Evolutionary conservation across 2,329 filamentous ascomycete genomes (phyloP).

Genomic region (Dactylellina haptotyla): DNA sequence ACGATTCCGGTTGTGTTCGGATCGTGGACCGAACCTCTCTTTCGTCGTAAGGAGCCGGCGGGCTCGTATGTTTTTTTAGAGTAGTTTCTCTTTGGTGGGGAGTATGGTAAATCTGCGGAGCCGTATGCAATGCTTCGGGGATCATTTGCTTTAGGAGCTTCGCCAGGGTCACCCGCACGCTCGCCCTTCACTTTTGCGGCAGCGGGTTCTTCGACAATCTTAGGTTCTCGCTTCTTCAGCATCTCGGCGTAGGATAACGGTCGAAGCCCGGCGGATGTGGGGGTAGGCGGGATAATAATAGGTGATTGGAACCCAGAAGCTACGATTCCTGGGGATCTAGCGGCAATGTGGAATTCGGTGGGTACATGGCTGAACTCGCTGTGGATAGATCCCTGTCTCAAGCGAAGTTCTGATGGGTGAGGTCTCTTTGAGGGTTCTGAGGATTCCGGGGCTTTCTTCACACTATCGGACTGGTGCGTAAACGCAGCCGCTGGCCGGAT

Average conservation of each 20-base stretch:
- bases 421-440: background rate
- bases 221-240: background rate
- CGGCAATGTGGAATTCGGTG: constrained; percentile 31
- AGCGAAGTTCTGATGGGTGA: constrained; percentile 28
- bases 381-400: constrained; percentile 24
- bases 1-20: background rate
- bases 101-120: constrained; percentile 32
- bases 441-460: background rate
- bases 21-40: constrained; percentile 29
- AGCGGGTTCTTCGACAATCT: background rate
- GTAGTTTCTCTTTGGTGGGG: constrained; percentile 18
- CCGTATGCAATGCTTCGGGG: constrained; percentile 37
- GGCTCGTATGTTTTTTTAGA: constrained; percentile 22
- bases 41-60: constrained; percentile 19
- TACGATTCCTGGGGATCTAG: constrained; percentile 17
- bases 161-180: background rate
- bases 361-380: constrained; percentile 43
- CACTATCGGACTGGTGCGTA: background rate
- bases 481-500: background rate
- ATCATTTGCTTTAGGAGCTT: constrained; percentile 23
- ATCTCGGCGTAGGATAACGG: constrained; percentile 13
- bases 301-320: background rate
- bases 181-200: background rate
- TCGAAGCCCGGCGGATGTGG: background rate
- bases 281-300: background rate